Evolutionary conservation across 495 filamentous ascomycete genomes (phyloP).

Genomic region (Penicillium dipodomyicola): DNA sequence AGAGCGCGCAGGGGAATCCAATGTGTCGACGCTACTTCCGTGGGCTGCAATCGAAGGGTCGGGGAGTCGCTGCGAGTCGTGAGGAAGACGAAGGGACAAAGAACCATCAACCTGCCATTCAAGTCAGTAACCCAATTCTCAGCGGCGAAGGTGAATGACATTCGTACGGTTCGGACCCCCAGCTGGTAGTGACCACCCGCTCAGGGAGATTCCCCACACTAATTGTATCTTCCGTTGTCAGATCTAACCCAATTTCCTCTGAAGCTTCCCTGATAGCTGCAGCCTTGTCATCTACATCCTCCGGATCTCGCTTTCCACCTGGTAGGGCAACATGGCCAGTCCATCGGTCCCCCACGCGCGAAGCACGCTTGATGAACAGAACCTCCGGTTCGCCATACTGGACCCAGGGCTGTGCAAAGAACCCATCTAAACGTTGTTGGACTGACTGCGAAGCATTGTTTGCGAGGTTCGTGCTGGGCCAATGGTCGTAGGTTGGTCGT

Average conservation of each 20-base stretch:
- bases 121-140: slow-evolving; percentile 6
- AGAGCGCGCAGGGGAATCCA: slow-evolving; percentile 72
- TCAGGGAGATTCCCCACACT: slow-evolving; percentile 68
- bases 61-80: slow-evolving; percentile 57
- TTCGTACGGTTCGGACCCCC: slow-evolving; percentile 66
- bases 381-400: slow-evolving; percentile 71
- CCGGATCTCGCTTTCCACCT: slow-evolving; percentile 68
- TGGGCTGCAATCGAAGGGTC: slow-evolving; percentile 62
- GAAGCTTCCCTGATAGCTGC: slow-evolving; percentile 66
- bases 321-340: slow-evolving; percentile 73
- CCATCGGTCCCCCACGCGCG: slow-evolving; percentile 71
- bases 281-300: slow-evolving; percentile 62
- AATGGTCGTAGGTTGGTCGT: slow-evolving; percentile 57
- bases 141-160: background rate
- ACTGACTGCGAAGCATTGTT: slow-evolving; percentile 31
- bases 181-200: slow-evolving; percentile 67
- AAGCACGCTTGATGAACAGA: slow-evolving; percentile 74
- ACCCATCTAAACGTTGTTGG: slow-evolving; percentile 50
- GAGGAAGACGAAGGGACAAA: slow-evolving; percentile 74
- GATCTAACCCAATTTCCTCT: slow-evolving; percentile 71
- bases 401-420: slow-evolving; percentile 71
- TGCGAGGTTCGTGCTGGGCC: slow-evolving; percentile 39
- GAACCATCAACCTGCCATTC: slow-evolving; percentile 63
- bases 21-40: slow-evolving; percentile 72
- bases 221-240: slow-evolving; percentile 55